Conservation (phyloP, 768 basidiomycete species). For the Russula dissimulans region DNA sequence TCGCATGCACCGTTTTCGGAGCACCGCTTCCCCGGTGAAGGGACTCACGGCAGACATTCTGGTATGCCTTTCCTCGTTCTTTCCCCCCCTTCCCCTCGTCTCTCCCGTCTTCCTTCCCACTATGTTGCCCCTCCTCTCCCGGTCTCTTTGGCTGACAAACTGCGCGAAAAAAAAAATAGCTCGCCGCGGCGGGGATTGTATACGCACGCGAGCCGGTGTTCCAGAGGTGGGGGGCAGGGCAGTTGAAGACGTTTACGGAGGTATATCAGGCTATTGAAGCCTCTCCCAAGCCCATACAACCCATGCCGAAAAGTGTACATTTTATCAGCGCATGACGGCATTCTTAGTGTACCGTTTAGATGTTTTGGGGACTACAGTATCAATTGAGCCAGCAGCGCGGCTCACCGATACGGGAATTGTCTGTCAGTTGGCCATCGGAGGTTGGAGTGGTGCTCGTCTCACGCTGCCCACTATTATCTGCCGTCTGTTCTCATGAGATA, state of each 20-base stretch:
- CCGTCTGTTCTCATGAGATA: neutral
- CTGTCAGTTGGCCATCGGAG: neutral
- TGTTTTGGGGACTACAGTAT: too few relatives aligned
- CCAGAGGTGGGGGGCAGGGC: constrained; percentile 49
- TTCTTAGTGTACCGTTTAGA: neutral
- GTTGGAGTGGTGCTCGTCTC: neutral
- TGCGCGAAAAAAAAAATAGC: constrained; percentile 31
- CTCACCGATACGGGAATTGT: neutral
- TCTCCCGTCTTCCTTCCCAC: too few relatives aligned
- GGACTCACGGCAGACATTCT: constrained; percentile 79
- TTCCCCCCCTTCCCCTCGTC: neutral
- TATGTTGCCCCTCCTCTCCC: too few relatives aligned
- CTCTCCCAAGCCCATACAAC: neutral
- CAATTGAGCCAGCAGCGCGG: neutral
- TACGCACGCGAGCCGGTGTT: constrained; percentile 44
- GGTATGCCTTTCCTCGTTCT: constrained; percentile 32
- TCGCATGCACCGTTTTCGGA: constrained; percentile 79
- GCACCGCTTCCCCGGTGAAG: constrained; percentile 70
- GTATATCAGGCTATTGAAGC: constrained; percentile 20
- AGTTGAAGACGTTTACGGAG: constrained; percentile 26
- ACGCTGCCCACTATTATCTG: neutral
- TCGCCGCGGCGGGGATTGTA: constrained; percentile 58
- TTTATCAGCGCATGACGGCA: neutral
- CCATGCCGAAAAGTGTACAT: neutral
- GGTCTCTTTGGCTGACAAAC: neutral